Evolutionary conservation across 768 basidiomycete genomes (phyloP), one percentile per base, ranked within the genome.

Genomic region (Hortiboletus campestris): DNA sequence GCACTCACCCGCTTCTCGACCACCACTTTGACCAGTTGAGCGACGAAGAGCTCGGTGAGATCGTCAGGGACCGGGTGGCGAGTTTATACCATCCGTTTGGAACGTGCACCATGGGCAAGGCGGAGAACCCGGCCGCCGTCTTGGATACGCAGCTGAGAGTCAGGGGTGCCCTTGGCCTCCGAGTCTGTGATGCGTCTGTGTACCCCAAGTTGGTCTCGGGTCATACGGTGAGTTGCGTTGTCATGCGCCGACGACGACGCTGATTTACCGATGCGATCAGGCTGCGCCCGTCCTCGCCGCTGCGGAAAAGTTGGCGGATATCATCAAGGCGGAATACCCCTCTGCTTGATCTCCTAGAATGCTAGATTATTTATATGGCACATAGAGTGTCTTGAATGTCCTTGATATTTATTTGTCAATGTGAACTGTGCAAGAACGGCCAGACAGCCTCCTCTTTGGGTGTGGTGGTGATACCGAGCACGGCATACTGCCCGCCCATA

Each of bases 401-500:
- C 25, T 25, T 25, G 25, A 25, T 31, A 35, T 12, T 8, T 7
- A 6, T 14, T 4, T 41, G 7, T 44, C 20, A 53, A 29, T 28
- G 42, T 22, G 0, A 35, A 39, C 16, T 25, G 28, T 34, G 53
- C 48, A 70, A 60, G 49, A 74, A 74, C 13, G 74, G 75, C 74
- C 72, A 75, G 36, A 64, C 63, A 0, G 50, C 43, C 39, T 58
- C 55, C 1, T 50, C 53, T 31, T 56, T 62, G 11, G 49, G 57
- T n/a, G 44, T 47, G 2, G 54, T 54, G 2, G 59, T 66, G 3
- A 88, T 58, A 2, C 85, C 94, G 69, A 98, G 73, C 17, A 98
- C 80, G 70, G 86, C 80, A 66, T 98, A 98, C 74, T 96, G 83
- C 38, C 70, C 76, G 0, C 97, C 96, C 96, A 98, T 98, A 19